Percentiles rank a stretch among this genome's conserved stretches.
These are phyloP conservation scores for Larix sibirica DNA, from an alignment of 83 land plant genomes.

Conservation along the genomic window DNA sequence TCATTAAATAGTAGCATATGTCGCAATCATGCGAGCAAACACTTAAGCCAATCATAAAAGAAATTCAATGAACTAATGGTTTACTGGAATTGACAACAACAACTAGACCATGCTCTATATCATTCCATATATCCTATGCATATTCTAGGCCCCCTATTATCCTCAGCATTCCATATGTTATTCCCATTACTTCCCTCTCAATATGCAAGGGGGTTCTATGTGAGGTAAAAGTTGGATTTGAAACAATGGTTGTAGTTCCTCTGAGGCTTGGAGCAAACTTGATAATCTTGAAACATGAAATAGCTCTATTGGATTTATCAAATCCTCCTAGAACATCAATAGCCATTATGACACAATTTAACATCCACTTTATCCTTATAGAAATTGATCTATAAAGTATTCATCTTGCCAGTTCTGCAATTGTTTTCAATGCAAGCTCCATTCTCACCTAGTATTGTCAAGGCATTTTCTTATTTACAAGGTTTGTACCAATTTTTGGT, in stretches of 20 bases:
- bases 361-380: conserved; percentile 1
- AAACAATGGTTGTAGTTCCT: conserved; percentile 28
- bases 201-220: conserved; percentile 8
- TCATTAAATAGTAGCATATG: not conserved
- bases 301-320: conserved; percentile 24
- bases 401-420: not conserved
- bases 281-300: conserved; percentile 21
- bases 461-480: not conserved
- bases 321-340: conserved; percentile 27
- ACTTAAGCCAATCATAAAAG: not conserved
- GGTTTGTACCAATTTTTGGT: not conserved
- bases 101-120: conserved; percentile 18
- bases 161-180: conserved; percentile 32
- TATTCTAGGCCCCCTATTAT: conserved; percentile 27
- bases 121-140: conserved; percentile 33
- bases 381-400: conserved; percentile 9
- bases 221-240: conserved; percentile 32
- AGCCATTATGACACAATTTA: conserved; percentile 18
- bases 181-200: conserved; percentile 21
- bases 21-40: not conserved
- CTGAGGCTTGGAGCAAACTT: conserved; percentile 28
- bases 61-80: not conserved
- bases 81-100: conserved; percentile 9
- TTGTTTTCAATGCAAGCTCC: conserved; percentile 23
- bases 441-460: conserved; percentile 27